phyloP scores from a whole-genome alignment of 345 rosid genomes.

The Psidium friedrichsthalianum region DNA sequence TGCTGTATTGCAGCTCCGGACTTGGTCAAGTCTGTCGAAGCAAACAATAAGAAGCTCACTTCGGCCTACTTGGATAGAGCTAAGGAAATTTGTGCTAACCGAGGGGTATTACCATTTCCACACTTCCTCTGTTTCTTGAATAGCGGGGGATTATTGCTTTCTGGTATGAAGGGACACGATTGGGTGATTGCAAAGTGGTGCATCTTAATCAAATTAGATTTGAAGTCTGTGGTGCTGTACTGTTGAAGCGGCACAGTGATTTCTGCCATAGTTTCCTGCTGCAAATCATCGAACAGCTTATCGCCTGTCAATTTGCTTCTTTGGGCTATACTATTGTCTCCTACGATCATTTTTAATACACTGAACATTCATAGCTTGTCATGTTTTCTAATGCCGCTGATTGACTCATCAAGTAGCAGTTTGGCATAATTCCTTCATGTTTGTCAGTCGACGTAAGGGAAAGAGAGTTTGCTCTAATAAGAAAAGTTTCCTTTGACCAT shows the following conservation, averaged over 20 bases:
- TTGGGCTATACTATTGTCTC: neutral
- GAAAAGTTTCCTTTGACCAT: neutral
- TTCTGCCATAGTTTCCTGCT: neutral
- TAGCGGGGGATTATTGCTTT: neutral
- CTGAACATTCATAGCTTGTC: neutral
- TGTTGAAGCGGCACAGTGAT: neutral
- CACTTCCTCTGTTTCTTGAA: neutral
- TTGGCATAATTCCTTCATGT: neutral
- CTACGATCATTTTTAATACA: neutral
- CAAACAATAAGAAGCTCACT: constrained; percentile 8
- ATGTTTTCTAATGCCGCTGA: neutral
- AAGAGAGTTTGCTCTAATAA: neutral
- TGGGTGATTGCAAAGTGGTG: neutral
- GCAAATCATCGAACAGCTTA: neutral
- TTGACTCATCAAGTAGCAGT: neutral
- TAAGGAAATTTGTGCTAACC: constrained; percentile 17
- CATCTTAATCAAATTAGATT: neutral
- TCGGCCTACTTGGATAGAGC: constrained; percentile 21
- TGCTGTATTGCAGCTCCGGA: constrained; percentile 9
- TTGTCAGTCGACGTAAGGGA: neutral
- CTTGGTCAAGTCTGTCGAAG: constrained; percentile 3
- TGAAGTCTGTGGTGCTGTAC: neutral
- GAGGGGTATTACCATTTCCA: constrained; percentile 10
- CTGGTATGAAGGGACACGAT: neutral
- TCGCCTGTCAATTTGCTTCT: neutral